These are phyloP conservation scores for Immersiporthe knoxdaviesiana DNA, from an alignment of 2,329 filamentous ascomycete genomes.

Conservation along the genomic window DNA sequence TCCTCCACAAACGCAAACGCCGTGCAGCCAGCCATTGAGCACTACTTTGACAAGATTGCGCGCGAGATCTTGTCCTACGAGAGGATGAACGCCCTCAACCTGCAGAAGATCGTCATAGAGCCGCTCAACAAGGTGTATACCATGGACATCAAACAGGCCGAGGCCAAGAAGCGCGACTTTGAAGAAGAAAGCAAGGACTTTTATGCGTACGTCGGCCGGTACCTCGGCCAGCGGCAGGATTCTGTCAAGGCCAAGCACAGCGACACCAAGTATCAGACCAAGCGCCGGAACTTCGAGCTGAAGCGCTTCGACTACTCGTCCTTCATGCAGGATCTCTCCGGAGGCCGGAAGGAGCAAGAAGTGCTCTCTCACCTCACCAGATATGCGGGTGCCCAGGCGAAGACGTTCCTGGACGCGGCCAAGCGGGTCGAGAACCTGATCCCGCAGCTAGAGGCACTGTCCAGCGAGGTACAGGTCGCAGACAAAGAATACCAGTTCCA, in stretches of 20 bases:
- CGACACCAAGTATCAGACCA: conserved; percentile 93
- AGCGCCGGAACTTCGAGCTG: conserved; percentile 91
- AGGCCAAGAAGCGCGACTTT: conserved; percentile 95
- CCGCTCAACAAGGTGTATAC: conserved; percentile 91
- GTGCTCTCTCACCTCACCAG: conserved; percentile 92
- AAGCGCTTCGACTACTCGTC: conserved; percentile 99
- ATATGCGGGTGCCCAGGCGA: conserved; percentile 89
- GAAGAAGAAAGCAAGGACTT: conserved; percentile 99
- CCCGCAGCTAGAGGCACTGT: conserved; percentile 87
- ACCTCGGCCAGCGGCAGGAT: conserved; percentile 94
- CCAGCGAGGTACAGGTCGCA: conserved; percentile 84
- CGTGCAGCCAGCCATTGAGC: conserved; percentile 93
- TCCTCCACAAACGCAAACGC: conserved; percentile 92
- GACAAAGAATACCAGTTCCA: conserved; percentile 98
- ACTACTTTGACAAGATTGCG: conserved; percentile 97
- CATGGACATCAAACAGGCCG: conserved; percentile 95
- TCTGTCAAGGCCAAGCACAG: conserved; percentile 97
- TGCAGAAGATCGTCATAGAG: conserved; percentile 94
- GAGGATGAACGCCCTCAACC: conserved; percentile 77
- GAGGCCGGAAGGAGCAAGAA: conserved; percentile 97
- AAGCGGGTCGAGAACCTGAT: conserved; percentile 86
- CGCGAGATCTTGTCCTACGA: conserved; percentile 88
- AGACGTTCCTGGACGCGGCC: conserved; percentile 77
- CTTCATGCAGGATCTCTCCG: conserved; percentile 99
- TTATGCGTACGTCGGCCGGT: conserved; percentile 91